Evolutionary conservation across 257 asterid species (phyloP).

Genomic region (Phtheirospermum japonicum): DNA sequence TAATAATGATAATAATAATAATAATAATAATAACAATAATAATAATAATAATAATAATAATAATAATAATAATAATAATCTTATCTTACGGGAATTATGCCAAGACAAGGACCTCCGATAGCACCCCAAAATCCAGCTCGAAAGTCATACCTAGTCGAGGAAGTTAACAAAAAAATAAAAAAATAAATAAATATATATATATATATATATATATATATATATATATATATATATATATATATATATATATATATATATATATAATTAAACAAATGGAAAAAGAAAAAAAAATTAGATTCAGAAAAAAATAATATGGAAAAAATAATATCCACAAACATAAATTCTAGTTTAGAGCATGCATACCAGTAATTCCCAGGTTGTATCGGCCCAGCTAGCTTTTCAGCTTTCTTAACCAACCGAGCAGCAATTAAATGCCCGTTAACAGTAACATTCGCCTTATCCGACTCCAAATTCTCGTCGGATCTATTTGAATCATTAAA

Average conservation of each 20-base stretch:
- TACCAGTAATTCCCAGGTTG: constrained; percentile 93
- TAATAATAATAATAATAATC: neutral
- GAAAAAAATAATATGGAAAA: too few species aligned
- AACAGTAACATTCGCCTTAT: constrained; percentile 52
- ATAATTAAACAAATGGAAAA: too few species aligned
- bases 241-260: too few species aligned
- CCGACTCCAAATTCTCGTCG: constrained; percentile 36
- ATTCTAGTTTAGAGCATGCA: constrained; percentile 4
- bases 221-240: too few species aligned
- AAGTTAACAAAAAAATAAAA: neutral
- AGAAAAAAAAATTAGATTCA: too few species aligned
- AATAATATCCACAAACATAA: too few species aligned
- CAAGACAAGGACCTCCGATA: constrained; percentile 86
- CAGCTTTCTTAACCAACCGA: constrained; percentile 66
- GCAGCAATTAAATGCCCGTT: constrained; percentile 68
- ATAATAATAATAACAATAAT: neutral
- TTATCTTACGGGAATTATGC: constrained; percentile 81
- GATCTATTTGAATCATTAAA: constrained; percentile 41
- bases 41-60: neutral
- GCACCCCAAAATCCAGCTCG: constrained; percentile 99
- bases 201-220: too few species aligned
- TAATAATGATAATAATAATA: neutral
- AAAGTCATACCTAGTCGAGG: constrained; percentile 67
- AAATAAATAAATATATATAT: too few species aligned
- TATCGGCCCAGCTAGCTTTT: constrained; percentile 71